Evolutionary conservation across 2,329 filamentous ascomycete genomes (phyloP), one percentile per base, ranked within the genome.

Genomic region (Penicillium sp.): DNA sequence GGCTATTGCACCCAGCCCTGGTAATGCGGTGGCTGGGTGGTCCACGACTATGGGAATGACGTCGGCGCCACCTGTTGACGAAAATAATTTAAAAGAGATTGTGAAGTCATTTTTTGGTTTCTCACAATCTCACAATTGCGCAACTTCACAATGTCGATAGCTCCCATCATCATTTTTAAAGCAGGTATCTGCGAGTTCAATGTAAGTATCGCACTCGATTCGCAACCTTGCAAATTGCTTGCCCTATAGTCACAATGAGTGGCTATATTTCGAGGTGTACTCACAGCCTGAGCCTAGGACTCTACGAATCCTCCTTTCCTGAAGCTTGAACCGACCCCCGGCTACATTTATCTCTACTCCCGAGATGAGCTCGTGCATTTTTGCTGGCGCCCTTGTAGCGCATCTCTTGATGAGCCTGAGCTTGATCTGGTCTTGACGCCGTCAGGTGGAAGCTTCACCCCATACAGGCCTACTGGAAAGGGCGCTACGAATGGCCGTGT

Each of bases 291-390:
- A 27, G 24, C 48, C 42, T 58, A 82, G 78, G 71, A 72, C 58
- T 80, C 79, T 48, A 77, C 76, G 60, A 81, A 79, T 64, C 86
- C 86, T 45, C 81, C 80, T 70, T 90, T 86, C 73, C 85, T 95
- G 67, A 88, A 84, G 69, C 84, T 90, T 33, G 80, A 84, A 61
- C 77, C 83, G 24, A 87, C 84, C 9, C 85, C 85, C 5, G 92
- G 92, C 62, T 96, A 95, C 74, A 83, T 97, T 69, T 97, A 95
- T 72, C 85, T 97, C 48, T 96, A 94, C 74, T 82, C 82, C 46
- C 92, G 95, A 79, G 92, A 96, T 86, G 92, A 96, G 47, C 83
- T 99, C 55, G 81, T 95, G 55, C 92, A 96, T 77, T 95, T 99
- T 77, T 96, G 92, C 82, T 99, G 95, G 95, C 88, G 92, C 60